Conservation (phyloP, 2,329 filamentous ascomycete species). For the Fusarium sp. region DNA sequence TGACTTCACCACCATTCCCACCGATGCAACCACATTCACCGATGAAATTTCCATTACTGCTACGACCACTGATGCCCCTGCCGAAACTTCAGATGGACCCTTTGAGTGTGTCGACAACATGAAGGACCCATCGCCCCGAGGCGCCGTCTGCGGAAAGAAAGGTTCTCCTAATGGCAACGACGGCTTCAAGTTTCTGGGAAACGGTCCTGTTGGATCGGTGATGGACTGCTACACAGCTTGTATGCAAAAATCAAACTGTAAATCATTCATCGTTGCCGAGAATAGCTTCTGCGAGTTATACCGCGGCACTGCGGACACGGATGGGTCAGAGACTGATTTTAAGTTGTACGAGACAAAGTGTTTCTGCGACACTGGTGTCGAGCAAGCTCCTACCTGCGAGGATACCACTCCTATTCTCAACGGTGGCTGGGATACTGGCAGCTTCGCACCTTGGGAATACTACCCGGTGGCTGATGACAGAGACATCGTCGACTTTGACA, state of each 20-base stretch:
- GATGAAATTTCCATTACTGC: neutral
- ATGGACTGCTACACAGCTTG: neutral
- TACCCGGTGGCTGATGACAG: neutral
- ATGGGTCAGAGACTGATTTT: fast-evolving
- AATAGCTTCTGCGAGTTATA: neutral
- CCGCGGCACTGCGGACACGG: fast-evolving
- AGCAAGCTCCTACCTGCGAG: neutral
- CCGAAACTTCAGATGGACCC: neutral
- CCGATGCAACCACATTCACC: neutral
- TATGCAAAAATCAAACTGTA: neutral
- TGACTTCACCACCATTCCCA: neutral
- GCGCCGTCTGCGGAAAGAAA: neutral
- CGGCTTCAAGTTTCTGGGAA: neutral
- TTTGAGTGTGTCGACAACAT: neutral
- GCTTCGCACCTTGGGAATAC: neutral
- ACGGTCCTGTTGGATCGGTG: neutral
- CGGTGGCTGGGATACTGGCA: neutral
- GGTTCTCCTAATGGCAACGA: fast-evolving
- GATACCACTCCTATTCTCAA: neutral
- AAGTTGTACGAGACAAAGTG: neutral
- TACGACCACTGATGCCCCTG: neutral
- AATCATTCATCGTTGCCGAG: neutral
- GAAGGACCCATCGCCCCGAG: neutral
- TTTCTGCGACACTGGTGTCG: slow-evolving; percentile 15
- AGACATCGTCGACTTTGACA: neutral